Evolutionary conservation across 495 filamentous ascomycete species (phyloP), one percentile per base, ranked within the genome.

Genomic region (Cercophora sp.): DNA sequence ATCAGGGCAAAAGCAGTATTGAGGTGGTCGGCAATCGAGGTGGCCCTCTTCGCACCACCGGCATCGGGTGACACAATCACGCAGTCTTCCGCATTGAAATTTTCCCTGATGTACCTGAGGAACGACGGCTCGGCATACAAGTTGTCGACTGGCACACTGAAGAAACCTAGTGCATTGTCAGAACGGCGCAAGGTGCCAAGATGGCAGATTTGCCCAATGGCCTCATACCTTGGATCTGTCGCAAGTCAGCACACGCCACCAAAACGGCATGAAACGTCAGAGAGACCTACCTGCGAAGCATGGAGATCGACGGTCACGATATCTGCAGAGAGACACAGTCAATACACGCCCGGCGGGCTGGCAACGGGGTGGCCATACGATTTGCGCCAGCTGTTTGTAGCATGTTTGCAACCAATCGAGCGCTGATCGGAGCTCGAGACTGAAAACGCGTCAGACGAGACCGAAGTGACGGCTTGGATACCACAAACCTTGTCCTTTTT

Each of bases 11-110:
- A 98, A 57, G 87, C 87, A 47, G 91, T 84, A 64, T 96, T 90
- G 40, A 98, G 82, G 19, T 90, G 86, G 68, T 97, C 94, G 48
- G 93, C 93, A 51, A 97, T 96, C 8, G 85, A 89, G n/a, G 93
- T 96, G 32, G 92, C 93, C 67, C 91, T 62, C 73, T 97, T 98
- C 22, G 93, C 93, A 59, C 93, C 93, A 52, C 93, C 93, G 19
- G 94, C 93, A 73, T 97, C 93, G 0, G 94, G 93, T 57, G 88
- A 93, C 48, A 98, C 93, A 58, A 98, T 96, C 44, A 98, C 88
- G 59, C 87, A 91, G 57, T 96, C 88, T 59, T 81, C 78, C 18
- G 90, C 81, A 54, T 84, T 77, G 47, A 94, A 77, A 65, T 96
- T 88, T 70, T 96, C 89, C 52, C 86, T 75, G 55, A 97, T 96